These are phyloP conservation scores for Phytophthora ramorum DNA, from an alignment of 352 stramenopile species.

Conservation along the genomic window DNA sequence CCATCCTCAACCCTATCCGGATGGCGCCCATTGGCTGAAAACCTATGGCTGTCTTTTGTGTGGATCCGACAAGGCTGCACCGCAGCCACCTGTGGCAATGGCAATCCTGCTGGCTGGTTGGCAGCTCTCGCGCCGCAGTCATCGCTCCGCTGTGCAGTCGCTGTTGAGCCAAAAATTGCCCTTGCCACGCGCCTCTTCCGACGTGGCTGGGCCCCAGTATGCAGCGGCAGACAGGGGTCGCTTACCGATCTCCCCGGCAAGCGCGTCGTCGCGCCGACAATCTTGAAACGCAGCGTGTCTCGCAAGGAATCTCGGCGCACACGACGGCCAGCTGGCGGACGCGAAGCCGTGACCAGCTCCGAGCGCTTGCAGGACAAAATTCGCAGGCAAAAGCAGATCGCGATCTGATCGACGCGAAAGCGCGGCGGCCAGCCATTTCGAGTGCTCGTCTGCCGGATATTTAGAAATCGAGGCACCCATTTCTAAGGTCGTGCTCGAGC, in stretches of 20 bases:
- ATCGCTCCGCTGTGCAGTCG: constrained; percentile 21
- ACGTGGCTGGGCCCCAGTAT: constrained; percentile 19
- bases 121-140: constrained; percentile 8
- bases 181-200: constrained; percentile 25
- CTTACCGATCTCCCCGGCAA: constrained; percentile 21
- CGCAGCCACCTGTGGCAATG: not conserved
- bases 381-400: constrained; percentile 8
- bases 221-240: constrained; percentile 10
- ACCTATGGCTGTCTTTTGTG: not conserved
- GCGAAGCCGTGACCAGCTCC: constrained; percentile 14
- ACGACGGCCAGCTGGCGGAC: constrained; percentile 25
- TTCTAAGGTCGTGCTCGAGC: constrained; percentile 9
- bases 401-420: constrained; percentile 15
- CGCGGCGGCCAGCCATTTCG: constrained; percentile 22
- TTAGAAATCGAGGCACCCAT: constrained; percentile 2
- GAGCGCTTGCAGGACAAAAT: constrained; percentile 19
- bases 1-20: constrained; percentile 18
- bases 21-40: not conserved
- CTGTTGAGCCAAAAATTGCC: constrained; percentile 27
- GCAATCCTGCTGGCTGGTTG: not conserved
- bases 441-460: constrained; percentile 10
- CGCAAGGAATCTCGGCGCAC: constrained; percentile 15
- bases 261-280: constrained; percentile 24
- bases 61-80: not conserved
- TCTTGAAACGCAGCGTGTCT: constrained; percentile 22